These are phyloP conservation scores for Melampsora larici-populina DNA, from an alignment of 1,284 basidiomycete genomes.

Conservation along the genomic window DNA sequence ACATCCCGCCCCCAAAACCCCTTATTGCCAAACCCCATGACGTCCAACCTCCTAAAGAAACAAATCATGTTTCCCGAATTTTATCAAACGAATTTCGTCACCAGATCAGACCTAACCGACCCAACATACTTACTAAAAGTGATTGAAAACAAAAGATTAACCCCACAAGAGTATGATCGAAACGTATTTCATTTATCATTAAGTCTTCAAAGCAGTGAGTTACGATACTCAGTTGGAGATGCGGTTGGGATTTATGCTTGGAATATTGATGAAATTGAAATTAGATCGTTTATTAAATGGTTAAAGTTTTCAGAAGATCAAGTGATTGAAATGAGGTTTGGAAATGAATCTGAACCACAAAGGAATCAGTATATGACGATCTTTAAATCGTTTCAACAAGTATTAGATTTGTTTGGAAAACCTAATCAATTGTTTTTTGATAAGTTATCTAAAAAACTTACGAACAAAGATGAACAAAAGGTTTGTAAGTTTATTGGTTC, in stretches of 20 bases:
- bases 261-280: slow-evolving; percentile 89
- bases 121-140: slow-evolving; percentile 91
- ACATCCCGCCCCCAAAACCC: too few relatives aligned
- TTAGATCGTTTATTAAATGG: slow-evolving; percentile 83
- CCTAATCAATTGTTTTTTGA: slow-evolving; percentile 95
- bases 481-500: slow-evolving; percentile 88
- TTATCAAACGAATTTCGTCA: slow-evolving; percentile 48
- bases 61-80: slow-evolving; percentile 54
- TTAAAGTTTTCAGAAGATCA: slow-evolving; percentile 80
- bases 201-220: slow-evolving; percentile 81
- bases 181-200: slow-evolving; percentile 99
- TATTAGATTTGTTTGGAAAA: slow-evolving; percentile 91
- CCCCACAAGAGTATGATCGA: slow-evolving; percentile 90
- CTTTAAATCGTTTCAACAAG: slow-evolving; percentile 92
- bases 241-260: slow-evolving; percentile 95
- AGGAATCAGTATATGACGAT: slow-evolving; percentile 74
- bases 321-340: slow-evolving; percentile 68
- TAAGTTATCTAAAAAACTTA: slow-evolving; percentile 75
- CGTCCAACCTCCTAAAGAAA: too few relatives aligned
- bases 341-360: slow-evolving; percentile 57
- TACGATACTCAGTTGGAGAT: slow-evolving; percentile 94
- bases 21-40: too few relatives aligned
- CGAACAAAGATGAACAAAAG: slow-evolving; percentile 68
- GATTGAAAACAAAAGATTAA: slow-evolving; percentile 88
- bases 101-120: slow-evolving; percentile 78